Conservation (phyloP, 495 filamentous ascomycete genomes). For the Chaetomium cochliodes region DNA sequence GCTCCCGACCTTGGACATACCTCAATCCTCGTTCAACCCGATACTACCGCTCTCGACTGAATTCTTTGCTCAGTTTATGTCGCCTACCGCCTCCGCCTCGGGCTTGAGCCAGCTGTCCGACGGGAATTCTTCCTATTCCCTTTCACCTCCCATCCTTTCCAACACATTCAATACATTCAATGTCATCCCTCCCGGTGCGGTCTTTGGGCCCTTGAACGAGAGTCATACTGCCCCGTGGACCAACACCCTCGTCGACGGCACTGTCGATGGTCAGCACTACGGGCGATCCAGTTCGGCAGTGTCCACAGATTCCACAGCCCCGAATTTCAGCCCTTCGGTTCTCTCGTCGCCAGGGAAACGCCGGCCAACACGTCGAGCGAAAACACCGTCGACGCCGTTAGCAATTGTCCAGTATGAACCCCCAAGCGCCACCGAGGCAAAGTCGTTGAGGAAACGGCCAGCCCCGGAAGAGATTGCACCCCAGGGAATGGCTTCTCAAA, state of each 20-base stretch:
- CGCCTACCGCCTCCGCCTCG: neutral
- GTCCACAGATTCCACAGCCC: neutral
- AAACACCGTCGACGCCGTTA: neutral
- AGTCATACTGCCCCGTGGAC: neutral
- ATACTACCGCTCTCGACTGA: neutral
- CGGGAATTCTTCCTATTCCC: neutral
- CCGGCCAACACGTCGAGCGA: neutral
- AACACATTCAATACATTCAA: neutral
- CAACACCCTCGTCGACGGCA: neutral
- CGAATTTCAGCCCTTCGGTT: too few species aligned
- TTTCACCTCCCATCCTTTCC: neutral
- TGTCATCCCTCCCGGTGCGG: neutral
- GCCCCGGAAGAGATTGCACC: constrained; percentile 10
- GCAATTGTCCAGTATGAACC: constrained; percentile 30
- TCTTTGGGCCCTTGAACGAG: neutral
- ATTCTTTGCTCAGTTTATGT: neutral
- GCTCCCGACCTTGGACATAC: neutral
- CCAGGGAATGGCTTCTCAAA: constrained; percentile 9
- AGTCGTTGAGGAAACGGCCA: constrained; percentile 23
- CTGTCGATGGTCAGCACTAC: neutral
- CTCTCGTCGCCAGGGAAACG: neutral
- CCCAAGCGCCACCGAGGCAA: neutral
- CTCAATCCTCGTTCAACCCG: neutral
- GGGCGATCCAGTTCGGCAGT: too few species aligned
- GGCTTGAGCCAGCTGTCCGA: neutral